Evolutionary conservation across 2,329 filamentous ascomycete genomes (phyloP), one percentile per base, ranked within the genome.

Genomic region (Ophiostoma piceae): DNA sequence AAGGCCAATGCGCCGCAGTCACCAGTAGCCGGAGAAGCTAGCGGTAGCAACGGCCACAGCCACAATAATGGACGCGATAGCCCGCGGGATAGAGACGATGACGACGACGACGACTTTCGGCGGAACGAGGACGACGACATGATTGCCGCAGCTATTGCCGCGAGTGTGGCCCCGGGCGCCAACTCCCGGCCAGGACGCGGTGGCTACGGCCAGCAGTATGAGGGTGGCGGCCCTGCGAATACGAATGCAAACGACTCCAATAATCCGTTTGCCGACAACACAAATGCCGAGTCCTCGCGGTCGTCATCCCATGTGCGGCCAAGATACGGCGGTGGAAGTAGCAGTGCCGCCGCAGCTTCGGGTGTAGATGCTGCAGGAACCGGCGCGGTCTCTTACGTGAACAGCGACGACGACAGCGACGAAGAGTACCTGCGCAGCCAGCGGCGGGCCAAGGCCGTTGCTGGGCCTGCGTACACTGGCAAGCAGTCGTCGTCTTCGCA

Each of bases 1-100:
- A 77, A 74, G 22, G 74, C 74, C 12, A 71, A 71, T 3, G 66
- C 73, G 14, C 71, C 73, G 0, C 66, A 47, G 11, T 71, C 71
- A 19, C 62, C 62, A 6, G 1, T 12, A 3, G 62, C 32, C 12
- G 62, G 11, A 14, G 62, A 29, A 71, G 14, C 73, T 69, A 7
- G 72, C 67, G 7, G 73, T 67, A 37, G 68, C 39, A 14, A 64
- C 26, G 47, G 22, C 8, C n/a, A 67, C 22, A 22, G 69, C 66
- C n/a, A 68, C 67, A 29, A 32, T 43, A 47, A 70, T 7, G 65
- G 57, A 4, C 32, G 16, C 1, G 41, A 65, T 2, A 69, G 67
- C 54, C 32, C 41, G 41, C 19, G 41, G 1, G 32, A 41, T 3
- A 39, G n/a, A 22, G 35, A 35, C 11, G 35, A 22, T 12, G 67